These are phyloP conservation scores for Saccharomycopsis crataegensis DNA, from an alignment of 1,139 yeast species.

Conservation along the genomic window DNA sequence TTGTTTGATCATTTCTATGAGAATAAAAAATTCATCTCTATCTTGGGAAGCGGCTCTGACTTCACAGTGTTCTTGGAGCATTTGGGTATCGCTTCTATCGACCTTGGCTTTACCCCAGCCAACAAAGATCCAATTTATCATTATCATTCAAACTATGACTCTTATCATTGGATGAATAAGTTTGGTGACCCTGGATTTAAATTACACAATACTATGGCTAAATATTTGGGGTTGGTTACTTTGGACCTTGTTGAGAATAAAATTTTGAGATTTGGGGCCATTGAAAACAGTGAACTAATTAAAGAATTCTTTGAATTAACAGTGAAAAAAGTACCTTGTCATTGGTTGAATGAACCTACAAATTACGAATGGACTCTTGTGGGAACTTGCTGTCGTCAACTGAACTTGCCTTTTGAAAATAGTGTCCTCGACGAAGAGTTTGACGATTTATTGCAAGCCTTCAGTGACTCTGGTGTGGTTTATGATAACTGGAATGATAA, in stretches of 20 bases:
- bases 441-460: background rate
- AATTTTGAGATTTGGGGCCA: constrained; percentile 27
- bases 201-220: constrained; percentile 46
- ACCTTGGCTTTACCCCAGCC: constrained; percentile 42
- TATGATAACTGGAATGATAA: background rate
- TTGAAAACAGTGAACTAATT: constrained; percentile 29
- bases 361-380: background rate
- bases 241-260: constrained; percentile 41
- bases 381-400: background rate
- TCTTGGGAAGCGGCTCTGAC: constrained; percentile 61
- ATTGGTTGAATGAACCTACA: constrained; percentile 29
- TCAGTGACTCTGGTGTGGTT: background rate
- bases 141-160: constrained; percentile 64
- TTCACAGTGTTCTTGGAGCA: constrained; percentile 61
- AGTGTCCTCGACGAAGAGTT: background rate
- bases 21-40: constrained; percentile 32
- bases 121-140: constrained; percentile 50
- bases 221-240: constrained; percentile 41
- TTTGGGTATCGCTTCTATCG: constrained; percentile 57
- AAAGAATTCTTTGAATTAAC: constrained; percentile 26
- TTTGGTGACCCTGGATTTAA: constrained; percentile 53
- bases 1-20: constrained; percentile 53
- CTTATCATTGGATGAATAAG: constrained; percentile 56
- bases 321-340: constrained; percentile 29
- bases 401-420: background rate